Conservation (phyloP, 2,329 filamentous ascomycete genomes). For the Curvularia spicifera region DNA sequence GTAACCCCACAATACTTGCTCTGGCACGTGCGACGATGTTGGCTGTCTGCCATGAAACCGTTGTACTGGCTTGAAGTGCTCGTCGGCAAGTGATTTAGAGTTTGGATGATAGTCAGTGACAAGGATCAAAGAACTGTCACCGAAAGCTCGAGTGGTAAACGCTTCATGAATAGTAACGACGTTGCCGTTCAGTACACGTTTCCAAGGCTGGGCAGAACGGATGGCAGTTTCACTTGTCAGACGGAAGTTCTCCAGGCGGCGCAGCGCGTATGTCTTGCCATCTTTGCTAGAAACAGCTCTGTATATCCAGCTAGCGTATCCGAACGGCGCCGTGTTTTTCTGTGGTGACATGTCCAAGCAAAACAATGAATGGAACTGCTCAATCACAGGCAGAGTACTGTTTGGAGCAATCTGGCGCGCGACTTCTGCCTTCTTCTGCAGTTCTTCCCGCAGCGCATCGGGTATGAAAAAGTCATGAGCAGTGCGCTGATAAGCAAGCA, state of each 20-base stretch:
- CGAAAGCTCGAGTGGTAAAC: slow-evolving; percentile 91
- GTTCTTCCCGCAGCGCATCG: slow-evolving; percentile 83
- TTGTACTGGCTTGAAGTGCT: slow-evolving; percentile 65
- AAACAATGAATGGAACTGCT: slow-evolving; percentile 91
- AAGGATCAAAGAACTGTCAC: slow-evolving; percentile 92
- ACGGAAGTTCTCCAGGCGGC: slow-evolving; percentile 86
- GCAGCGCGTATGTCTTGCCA: slow-evolving; percentile 84
- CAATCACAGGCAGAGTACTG: slow-evolving; percentile 75
- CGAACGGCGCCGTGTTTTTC: slow-evolving; percentile 79
- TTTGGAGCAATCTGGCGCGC: slow-evolving; percentile 83
- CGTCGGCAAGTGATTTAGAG: slow-evolving; percentile 86
- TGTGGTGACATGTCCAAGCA: slow-evolving; percentile 83
- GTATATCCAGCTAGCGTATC: slow-evolving; percentile 92
- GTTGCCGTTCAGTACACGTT: slow-evolving; percentile 78
- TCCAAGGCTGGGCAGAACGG: slow-evolving; percentile 85
- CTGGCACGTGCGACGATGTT: slow-evolving; percentile 57
- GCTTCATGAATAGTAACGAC: slow-evolving; percentile 89
- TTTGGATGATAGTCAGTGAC: slow-evolving; percentile 93
- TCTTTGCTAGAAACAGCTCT: slow-evolving; percentile 91
- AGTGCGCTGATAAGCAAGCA: slow-evolving; percentile 83
- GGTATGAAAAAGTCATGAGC: slow-evolving; percentile 92
- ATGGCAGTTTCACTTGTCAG: slow-evolving; percentile 90
- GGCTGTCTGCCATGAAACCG: slow-evolving; percentile 50
- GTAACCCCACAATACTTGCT: slow-evolving; percentile 87
- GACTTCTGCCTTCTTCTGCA: slow-evolving; percentile 87